Evolutionary conservation across 192 early-diverging fungal genomes (phyloP).

Genomic region (Mortierella hygrophila): DNA sequence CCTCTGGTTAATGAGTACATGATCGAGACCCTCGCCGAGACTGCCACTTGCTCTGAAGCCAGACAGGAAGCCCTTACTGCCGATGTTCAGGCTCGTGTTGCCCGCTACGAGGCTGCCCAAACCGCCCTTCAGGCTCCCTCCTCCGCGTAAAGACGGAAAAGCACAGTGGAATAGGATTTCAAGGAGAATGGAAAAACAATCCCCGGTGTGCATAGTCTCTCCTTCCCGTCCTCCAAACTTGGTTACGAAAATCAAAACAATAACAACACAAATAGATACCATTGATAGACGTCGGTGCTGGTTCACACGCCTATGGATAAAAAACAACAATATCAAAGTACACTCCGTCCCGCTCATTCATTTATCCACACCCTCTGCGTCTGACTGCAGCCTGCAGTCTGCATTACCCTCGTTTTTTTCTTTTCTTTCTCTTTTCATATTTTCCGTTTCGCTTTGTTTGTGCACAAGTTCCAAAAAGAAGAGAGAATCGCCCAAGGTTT

Average conservation of each 20-base stretch:
- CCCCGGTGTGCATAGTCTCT: neutral
- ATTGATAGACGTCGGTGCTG: neutral
- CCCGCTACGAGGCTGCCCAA: neutral
- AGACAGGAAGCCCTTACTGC: conserved; percentile 15
- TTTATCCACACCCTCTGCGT: neutral
- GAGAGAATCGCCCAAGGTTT: too few species aligned
- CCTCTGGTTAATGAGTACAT: conserved; percentile 29
- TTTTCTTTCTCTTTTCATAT: neutral
- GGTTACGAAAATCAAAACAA: neutral
- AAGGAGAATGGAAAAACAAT: neutral
- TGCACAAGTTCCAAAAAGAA: neutral
- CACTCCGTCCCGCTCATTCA: too few species aligned
- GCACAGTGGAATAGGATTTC: neutral
- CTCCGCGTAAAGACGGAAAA: neutral
- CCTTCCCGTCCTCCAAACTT: neutral
- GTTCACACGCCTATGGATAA: neutral
- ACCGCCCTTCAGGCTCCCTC: neutral
- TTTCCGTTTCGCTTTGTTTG: conserved; percentile 10
- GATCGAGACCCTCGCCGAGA: conserved; percentile 19
- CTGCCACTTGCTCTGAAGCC: conserved; percentile 13
- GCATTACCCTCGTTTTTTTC: neutral
- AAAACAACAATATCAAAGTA: neutral
- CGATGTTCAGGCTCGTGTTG: neutral
- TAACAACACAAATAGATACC: neutral
- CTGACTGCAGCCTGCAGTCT: too few species aligned